phyloP scores from a whole-genome alignment of 345 rosid species.

The Angophora floribunda region DNA sequence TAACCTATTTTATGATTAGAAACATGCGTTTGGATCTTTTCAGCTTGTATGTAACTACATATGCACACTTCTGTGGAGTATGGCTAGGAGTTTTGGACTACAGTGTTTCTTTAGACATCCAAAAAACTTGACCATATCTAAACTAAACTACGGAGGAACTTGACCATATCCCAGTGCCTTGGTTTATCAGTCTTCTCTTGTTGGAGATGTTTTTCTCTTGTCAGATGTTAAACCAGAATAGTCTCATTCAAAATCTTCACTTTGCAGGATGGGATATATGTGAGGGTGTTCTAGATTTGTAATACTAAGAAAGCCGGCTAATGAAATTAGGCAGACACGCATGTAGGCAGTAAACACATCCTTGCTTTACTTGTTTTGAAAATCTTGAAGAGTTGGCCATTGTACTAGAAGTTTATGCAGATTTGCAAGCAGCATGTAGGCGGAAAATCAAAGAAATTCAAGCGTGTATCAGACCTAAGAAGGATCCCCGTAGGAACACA shows the following conservation, averaged over 20 bases:
- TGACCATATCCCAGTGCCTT: not conserved
- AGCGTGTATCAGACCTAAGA: not conserved
- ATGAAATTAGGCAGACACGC: not conserved
- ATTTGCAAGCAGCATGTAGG: not conserved
- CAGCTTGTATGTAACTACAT: not conserved
- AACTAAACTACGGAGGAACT: not conserved
- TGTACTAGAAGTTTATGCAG: not conserved
- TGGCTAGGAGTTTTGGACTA: not conserved
- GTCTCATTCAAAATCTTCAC: not conserved
- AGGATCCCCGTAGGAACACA: not conserved
- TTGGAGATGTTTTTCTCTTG: not conserved
- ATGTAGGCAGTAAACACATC: not conserved
- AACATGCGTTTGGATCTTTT: not conserved
- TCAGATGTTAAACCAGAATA: not conserved
- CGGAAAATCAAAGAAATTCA: not conserved
- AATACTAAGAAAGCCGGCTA: not conserved
- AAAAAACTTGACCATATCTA: not conserved
- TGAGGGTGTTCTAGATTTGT: not conserved
- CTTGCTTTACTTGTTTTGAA: not conserved
- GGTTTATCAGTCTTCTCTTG: not conserved
- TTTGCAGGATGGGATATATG: not conserved
- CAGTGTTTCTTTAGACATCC: not conserved
- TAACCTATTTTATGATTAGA: not conserved
- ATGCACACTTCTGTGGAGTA: not conserved
- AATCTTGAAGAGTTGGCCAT: not conserved